A percentile compares a stretch with the other conserved stretches of the same genome.
Conservation (phyloP, 1,284 basidiomycete species). For the Gymnopus androsaceus region DNA sequence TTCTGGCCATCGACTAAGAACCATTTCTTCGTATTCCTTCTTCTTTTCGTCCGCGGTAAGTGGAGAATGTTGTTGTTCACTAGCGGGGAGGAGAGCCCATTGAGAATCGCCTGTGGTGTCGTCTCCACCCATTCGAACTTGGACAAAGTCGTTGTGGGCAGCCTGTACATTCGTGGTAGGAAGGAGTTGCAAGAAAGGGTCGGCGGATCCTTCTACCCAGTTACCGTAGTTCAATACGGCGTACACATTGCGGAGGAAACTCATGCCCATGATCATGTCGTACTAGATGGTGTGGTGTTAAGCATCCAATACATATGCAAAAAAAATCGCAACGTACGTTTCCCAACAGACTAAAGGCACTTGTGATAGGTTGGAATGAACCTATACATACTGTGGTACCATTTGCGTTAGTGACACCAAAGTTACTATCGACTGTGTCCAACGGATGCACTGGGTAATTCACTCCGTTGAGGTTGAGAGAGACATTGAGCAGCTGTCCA, state of each 20-base stretch:
- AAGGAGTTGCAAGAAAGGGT: conserved; percentile 60
- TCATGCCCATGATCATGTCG: conserved; percentile 82
- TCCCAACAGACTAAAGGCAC: conserved; percentile 73
- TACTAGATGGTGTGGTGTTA: no score
- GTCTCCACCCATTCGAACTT: conserved; percentile 48
- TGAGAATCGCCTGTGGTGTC: conserved; percentile 48
- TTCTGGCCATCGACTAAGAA: conserved; percentile 75
- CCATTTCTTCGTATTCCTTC: conserved; percentile 64
- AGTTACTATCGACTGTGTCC: conserved; percentile 70
- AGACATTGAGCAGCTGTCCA: conserved; percentile 67
- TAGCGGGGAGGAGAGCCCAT: conserved; percentile 60
- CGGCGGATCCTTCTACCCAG: conserved; percentile 44
- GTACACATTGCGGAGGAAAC: conserved; percentile 71
- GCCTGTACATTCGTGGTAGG: conserved; percentile 44
- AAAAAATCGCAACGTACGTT: no score
- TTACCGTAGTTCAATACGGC: conserved; percentile 61
- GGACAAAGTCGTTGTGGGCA: conserved; percentile 58
- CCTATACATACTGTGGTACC: conserved; percentile 69
- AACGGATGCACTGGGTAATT: conserved; percentile 74
- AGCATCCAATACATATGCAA: no score
- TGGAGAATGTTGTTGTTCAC: conserved; percentile 64
- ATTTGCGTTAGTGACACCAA: conserved; percentile 50
- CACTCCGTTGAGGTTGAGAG: conserved; percentile 68
- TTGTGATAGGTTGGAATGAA: conserved; percentile 81
- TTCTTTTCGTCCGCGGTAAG: conserved; percentile 69